Conservation (phyloP, 176 grass and related monocot genomes). For the Cymbopogon citratus region DNA sequence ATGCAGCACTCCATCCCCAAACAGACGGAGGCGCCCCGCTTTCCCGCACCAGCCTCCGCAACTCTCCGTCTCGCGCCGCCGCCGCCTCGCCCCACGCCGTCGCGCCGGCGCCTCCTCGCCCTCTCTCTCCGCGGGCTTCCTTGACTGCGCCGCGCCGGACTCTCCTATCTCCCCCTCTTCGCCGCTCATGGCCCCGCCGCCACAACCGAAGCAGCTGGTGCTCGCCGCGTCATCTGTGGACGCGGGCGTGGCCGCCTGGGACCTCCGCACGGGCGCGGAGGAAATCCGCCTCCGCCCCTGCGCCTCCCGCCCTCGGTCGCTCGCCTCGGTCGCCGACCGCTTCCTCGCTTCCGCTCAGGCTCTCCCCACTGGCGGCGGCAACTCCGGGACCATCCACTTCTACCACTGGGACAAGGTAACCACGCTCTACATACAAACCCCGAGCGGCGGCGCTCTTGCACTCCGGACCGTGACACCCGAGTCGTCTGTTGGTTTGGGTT, state of each 20-base stretch:
- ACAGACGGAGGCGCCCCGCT: no score
- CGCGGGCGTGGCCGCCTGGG: slow-evolving; percentile 58
- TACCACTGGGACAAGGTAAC: slow-evolving; percentile 81
- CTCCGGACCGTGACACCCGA: neutral
- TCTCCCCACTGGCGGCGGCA: slow-evolving; percentile 29
- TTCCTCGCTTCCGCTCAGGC: slow-evolving; percentile 69
- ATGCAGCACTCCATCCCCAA: no score
- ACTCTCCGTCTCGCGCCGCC: no score
- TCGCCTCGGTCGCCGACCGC: slow-evolving; percentile 43
- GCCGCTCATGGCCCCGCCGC: slow-evolving; percentile 6
- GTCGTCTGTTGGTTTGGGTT: neutral
- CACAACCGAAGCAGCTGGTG: slow-evolving; percentile 34
- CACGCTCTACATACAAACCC: neutral
- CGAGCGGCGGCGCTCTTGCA: neutral
- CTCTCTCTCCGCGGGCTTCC: neutral
- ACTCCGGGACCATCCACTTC: slow-evolving; percentile 55
- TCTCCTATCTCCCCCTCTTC: neutral
- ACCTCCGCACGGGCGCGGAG: slow-evolving; percentile 48
- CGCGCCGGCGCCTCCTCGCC: no score
- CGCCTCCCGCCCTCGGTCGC: slow-evolving; percentile 44
- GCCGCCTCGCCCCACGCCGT: neutral
- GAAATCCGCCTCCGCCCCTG: slow-evolving; percentile 48
- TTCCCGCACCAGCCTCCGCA: no score
- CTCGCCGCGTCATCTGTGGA: slow-evolving; percentile 56
- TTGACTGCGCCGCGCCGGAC: neutral